Percentiles rank a stretch among this genome's conserved stretches.
phyloP scores from a whole-genome alignment of 2,329 filamentous ascomycete genomes.

The Microsporum audouinii region DNA sequence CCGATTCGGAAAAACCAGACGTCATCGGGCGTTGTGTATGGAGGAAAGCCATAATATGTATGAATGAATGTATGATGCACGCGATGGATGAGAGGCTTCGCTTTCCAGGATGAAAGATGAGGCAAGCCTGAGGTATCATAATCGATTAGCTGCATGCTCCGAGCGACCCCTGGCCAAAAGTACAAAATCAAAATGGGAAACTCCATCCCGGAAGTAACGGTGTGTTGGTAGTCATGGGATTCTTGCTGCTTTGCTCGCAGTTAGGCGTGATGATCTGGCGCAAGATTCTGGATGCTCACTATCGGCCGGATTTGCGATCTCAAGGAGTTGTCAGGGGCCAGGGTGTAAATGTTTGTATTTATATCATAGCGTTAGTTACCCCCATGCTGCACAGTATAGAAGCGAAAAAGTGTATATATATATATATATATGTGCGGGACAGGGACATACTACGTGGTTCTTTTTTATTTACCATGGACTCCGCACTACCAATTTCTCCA shows the following conservation, averaged over 20 bases:
- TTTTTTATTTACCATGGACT: background rate
- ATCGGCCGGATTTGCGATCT: background rate
- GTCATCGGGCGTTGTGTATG: background rate
- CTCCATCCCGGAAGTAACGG: background rate
- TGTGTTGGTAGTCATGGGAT: background rate
- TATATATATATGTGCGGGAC: background rate
- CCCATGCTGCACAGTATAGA: background rate
- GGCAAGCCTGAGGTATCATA: background rate
- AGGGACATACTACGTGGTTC: background rate
- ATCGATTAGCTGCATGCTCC: background rate
- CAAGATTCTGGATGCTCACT: background rate
- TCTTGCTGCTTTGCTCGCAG: background rate
- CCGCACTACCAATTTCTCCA: background rate
- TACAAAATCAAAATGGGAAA: background rate
- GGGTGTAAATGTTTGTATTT: background rate
- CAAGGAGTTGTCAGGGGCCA: background rate
- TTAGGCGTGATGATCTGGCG: background rate
- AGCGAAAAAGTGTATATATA: background rate
- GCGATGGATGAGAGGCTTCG: background rate
- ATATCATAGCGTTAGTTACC: background rate
- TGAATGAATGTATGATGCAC: background rate
- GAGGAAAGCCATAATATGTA: background rate
- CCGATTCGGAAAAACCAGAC: background rate
- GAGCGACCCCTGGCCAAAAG: background rate
- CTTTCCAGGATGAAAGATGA: background rate